Conservation (phyloP, 106 monocot genomes). For the Vanilla planifolia region DNA sequence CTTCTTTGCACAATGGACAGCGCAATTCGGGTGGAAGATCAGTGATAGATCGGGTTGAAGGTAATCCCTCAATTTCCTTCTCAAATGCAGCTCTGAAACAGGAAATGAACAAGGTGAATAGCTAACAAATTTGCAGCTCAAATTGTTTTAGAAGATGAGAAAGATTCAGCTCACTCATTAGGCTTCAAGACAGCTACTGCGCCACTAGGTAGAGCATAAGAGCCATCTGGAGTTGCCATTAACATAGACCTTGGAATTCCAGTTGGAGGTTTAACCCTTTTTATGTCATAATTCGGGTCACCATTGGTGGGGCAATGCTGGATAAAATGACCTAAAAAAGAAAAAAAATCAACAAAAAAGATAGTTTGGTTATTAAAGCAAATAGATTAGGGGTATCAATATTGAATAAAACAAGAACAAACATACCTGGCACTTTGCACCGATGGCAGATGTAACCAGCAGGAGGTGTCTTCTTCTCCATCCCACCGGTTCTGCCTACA, state of each 20-base stretch:
- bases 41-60: constrained; percentile 55
- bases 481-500: constrained; percentile 49
- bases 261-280: constrained; percentile 75
- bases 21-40: constrained; percentile 82
- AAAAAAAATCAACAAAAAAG: background rate
- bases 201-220: constrained; percentile 91
- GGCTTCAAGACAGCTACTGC: constrained; percentile 93
- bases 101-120: background rate
- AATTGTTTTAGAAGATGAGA: background rate
- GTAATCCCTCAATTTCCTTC: constrained; percentile 90
- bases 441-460: constrained; percentile 90
- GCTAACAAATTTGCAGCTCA: no score
- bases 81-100: constrained; percentile 84
- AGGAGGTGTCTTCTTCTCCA: constrained; percentile 79
- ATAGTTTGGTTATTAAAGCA: background rate
- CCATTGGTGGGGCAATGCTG: constrained; percentile 94
- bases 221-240: constrained; percentile 90
- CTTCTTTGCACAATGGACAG: constrained; percentile 95
- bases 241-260: constrained; percentile 92
- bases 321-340: constrained; percentile 75
- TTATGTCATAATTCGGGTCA: constrained; percentile 73
- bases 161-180: constrained; percentile 63
- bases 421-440: constrained; percentile 90
- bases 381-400: background rate
- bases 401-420: background rate